Conservation (phyloP, 225 moss, liverwort and hornwort species). For the Physcomitrellopsis africana region DNA sequence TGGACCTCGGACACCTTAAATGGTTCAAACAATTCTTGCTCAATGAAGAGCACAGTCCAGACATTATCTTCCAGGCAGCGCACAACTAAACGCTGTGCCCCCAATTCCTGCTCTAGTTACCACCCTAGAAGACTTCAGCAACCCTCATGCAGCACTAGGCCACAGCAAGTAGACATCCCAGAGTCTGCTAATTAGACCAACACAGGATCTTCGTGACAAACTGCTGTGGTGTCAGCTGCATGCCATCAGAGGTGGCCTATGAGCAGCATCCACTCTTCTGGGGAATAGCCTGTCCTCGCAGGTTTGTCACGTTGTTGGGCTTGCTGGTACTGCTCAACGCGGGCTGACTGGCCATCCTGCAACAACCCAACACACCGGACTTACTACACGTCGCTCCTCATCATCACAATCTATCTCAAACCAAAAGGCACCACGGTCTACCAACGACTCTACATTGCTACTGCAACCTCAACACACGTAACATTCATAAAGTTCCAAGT, state of each 20-base stretch:
- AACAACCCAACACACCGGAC: not conserved
- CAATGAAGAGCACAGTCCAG: no score
- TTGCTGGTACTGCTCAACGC: constrained; percentile 29
- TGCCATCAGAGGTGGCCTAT: not conserved
- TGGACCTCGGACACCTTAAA: no score
- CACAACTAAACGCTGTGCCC: not conserved
- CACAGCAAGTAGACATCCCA: constrained; percentile 30
- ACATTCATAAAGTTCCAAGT: not conserved
- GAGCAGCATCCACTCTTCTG: constrained; percentile 39
- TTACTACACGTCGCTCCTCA: not conserved
- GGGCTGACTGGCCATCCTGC: constrained; percentile 37
- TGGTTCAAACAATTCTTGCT: no score
- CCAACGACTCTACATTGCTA: not conserved
- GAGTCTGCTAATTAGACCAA: not conserved
- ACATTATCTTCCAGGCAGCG: not conserved
- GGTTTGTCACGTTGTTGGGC: constrained; percentile 21
- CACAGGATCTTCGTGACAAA: not conserved
- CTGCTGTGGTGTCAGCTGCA: not conserved
- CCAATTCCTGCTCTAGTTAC: not conserved
- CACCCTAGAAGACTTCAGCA: not conserved
- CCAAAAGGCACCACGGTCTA: not conserved
- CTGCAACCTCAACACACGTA: not conserved
- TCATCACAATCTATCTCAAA: not conserved
- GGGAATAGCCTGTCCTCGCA: constrained; percentile 27
- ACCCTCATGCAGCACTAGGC: not conserved